Conservation (phyloP, 306 rosid genomes). For the Acacia acuminata region DNA sequence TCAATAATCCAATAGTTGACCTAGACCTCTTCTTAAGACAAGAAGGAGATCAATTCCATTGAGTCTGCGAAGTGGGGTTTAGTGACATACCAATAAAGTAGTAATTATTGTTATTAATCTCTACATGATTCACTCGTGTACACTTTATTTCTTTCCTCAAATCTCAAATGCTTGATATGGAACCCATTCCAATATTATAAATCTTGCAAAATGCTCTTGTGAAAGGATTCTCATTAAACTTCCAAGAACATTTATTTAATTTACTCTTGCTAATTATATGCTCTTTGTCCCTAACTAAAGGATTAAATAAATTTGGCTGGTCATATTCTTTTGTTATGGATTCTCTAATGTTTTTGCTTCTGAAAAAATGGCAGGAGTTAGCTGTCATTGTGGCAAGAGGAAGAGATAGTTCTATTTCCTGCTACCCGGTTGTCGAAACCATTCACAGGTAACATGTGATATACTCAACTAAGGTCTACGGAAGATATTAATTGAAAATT, state of each 20-base stretch:
- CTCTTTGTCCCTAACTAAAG: neutral
- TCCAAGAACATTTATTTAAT: slow-evolving; percentile 18
- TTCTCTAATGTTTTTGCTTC: neutral
- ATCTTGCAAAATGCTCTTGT: slow-evolving; percentile 2
- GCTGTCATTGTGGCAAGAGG: slow-evolving; percentile 90
- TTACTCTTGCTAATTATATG: neutral
- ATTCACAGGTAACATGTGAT: slow-evolving; percentile 76
- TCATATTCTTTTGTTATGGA: slow-evolving; percentile 1
- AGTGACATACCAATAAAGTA: neutral
- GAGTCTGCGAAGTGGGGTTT: neutral
- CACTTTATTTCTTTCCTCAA: neutral
- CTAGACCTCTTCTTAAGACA: slow-evolving; percentile 11
- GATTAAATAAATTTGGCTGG: slow-evolving; percentile 1
- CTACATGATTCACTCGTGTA: neutral
- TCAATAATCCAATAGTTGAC: slow-evolving; percentile 9
- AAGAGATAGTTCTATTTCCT: slow-evolving; percentile 70
- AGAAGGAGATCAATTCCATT: slow-evolving; percentile 1
- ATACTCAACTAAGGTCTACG: slow-evolving; percentile 8
- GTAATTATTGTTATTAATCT: neutral
- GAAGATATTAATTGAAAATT: slow-evolving; percentile 7
- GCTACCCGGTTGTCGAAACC: slow-evolving; percentile 93
- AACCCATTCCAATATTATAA: slow-evolving; percentile 14
- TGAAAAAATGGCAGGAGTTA: slow-evolving; percentile 63
- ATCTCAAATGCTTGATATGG: neutral
- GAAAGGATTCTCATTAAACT: slow-evolving; percentile 9